Percentiles rank a stretch among this genome's conserved stretches.
phyloP scores from a whole-genome alignment of 2,329 filamentous ascomycete species.

The Sporothrix phasma region DNA sequence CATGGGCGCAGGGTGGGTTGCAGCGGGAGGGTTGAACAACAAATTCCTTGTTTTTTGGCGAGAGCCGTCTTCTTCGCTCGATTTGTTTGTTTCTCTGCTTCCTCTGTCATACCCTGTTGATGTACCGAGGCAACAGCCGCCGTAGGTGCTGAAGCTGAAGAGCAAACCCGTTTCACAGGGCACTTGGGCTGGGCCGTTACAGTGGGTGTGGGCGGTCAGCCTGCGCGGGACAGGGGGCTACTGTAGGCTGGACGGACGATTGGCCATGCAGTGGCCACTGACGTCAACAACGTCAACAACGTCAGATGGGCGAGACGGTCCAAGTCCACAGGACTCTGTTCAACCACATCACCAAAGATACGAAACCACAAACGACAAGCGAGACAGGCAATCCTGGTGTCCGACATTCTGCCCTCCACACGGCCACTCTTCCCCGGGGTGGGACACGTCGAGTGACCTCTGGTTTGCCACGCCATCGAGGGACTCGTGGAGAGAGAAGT shows the following conservation, averaged over 20 bases:
- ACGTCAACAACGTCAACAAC: conserved; percentile 5
- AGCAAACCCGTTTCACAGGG: not conserved
- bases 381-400: not conserved
- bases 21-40: not conserved
- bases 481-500: not conserved
- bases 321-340: not conserved
- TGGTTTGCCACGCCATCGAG: conserved; percentile 5
- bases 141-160: not conserved
- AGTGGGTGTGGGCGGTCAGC: not conserved
- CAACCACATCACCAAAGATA: not conserved
- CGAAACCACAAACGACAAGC: not conserved
- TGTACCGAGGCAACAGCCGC: not conserved
- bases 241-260: not conserved
- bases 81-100: not conserved
- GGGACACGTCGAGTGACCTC: not conserved
- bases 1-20: not conserved
- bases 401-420: not conserved
- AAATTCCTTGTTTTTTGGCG: conserved; percentile 1
- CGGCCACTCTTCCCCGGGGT: not conserved
- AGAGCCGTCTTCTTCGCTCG: not conserved
- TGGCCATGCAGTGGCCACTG: not conserved
- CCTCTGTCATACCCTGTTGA: not conserved
- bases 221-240: not conserved
- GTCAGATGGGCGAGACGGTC: not conserved
- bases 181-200: not conserved